Conservation (phyloP, 139 green algal species). For the Chlorella vulgaris region DNA sequence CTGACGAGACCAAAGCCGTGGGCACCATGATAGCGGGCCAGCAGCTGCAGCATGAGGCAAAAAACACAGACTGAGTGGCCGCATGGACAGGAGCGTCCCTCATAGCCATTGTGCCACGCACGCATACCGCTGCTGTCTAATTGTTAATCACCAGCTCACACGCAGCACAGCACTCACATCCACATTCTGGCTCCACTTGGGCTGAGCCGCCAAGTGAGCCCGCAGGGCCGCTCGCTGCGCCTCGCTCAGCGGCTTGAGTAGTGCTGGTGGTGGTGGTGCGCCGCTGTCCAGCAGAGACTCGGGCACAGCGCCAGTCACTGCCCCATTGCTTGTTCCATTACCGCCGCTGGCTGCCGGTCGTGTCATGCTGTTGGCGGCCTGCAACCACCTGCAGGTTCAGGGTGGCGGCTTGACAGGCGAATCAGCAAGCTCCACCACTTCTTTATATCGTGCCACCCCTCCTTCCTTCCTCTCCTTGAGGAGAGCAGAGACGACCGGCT, state of each 20-base stretch:
- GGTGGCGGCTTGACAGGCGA: too few relatives aligned
- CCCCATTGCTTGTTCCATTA: too few relatives aligned
- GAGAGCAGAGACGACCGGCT: too few relatives aligned
- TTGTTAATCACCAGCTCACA: too few relatives aligned
- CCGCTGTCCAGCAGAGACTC: constrained; percentile 2
- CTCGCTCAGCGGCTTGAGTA: constrained; percentile 19
- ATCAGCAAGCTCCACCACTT: too few relatives aligned
- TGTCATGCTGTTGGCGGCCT: constrained; percentile 22
- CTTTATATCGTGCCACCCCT: too few relatives aligned
- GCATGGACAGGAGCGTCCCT: too few relatives aligned
- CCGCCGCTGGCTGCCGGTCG: background rate
- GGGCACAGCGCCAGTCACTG: background rate
- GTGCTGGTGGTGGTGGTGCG: background rate
- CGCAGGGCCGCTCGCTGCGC: constrained; percentile 21
- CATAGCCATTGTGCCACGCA: too few relatives aligned
- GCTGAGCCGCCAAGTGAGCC: constrained; percentile 1
- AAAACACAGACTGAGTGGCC: too few relatives aligned
- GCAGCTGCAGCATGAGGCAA: constrained; percentile 2
- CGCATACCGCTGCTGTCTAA: too few relatives aligned
- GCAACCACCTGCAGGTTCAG: too few relatives aligned
- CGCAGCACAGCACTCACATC: constrained; percentile 8
- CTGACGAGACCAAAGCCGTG: constrained; percentile 28
- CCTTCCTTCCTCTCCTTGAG: too few relatives aligned
- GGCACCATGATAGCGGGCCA: constrained; percentile 16
- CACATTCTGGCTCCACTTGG: constrained; percentile 12